phyloP scores from a whole-genome alignment of 257 asterid species.

The Solanum tarapatanum region DNA sequence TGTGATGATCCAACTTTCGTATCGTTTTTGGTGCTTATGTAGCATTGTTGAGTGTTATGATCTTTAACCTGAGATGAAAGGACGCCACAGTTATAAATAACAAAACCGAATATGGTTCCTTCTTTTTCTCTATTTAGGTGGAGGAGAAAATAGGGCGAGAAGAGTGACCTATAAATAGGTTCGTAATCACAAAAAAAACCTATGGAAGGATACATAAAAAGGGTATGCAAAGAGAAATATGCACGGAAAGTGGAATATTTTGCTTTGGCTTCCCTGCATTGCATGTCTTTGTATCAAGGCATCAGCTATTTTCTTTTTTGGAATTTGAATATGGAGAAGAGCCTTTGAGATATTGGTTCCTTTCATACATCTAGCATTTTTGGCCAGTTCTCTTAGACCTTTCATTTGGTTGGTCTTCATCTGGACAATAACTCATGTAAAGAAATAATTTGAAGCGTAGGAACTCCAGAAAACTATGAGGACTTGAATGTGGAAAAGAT shows the following conservation, averaged over 20 bases:
- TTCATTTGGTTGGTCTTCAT: background rate
- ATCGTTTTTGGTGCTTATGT: background rate
- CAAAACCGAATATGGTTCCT: background rate
- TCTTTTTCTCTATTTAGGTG: background rate
- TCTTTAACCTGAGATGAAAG: background rate
- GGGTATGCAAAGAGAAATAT: background rate
- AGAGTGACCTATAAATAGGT: background rate
- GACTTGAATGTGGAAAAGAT: background rate
- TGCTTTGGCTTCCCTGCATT: background rate
- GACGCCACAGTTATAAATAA: background rate
- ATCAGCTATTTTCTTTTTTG: background rate
- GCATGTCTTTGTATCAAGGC: background rate
- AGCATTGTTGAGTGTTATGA: background rate
- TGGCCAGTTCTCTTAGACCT: background rate
- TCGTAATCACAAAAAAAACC: background rate
- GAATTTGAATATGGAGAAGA: background rate
- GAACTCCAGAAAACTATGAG: background rate
- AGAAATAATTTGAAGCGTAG: background rate
- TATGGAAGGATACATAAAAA: background rate
- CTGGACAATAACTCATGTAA: background rate
- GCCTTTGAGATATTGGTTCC: background rate
- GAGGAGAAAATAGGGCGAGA: background rate
- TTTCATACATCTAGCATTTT: background rate
- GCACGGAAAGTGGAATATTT: background rate
- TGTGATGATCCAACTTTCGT: background rate